Percentiles rank a stretch among this genome's conserved stretches.
phyloP scores from a whole-genome alignment of 306 rosid genomes.

The Lagenaria siceraria region DNA sequence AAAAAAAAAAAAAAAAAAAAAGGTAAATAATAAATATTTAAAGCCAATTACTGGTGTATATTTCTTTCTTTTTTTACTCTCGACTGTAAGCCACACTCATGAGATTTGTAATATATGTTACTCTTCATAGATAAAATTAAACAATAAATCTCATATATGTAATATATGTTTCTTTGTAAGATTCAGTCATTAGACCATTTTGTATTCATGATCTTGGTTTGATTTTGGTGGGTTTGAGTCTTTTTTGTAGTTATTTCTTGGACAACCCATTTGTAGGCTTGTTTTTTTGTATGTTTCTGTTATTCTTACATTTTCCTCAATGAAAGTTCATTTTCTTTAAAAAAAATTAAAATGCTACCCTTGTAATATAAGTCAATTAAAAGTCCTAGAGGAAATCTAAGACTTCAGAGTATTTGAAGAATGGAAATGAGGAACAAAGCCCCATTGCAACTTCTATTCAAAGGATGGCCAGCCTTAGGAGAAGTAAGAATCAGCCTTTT shows the following conservation, averaged over 20 bases:
- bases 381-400: background rate
- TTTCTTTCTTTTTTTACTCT: background rate
- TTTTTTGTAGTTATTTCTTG: too few species aligned
- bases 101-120: background rate
- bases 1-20: background rate
- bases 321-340: too few species aligned
- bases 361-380: background rate
- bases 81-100: background rate
- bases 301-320: too few species aligned
- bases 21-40: background rate
- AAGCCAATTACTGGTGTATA: background rate
- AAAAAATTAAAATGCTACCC: background rate
- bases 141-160: background rate
- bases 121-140: background rate
- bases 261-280: too few species aligned
- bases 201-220: too few species aligned
- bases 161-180: background rate
- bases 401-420: background rate
- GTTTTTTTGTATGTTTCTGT: too few species aligned
- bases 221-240: too few species aligned
- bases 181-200: too few species aligned
- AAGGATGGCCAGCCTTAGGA: background rate
- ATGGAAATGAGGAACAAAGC: background rate
- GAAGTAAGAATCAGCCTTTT: background rate
- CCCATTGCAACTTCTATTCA: background rate